Conservation (phyloP, 257 asterid species). For the Primulina eburnea region DNA sequence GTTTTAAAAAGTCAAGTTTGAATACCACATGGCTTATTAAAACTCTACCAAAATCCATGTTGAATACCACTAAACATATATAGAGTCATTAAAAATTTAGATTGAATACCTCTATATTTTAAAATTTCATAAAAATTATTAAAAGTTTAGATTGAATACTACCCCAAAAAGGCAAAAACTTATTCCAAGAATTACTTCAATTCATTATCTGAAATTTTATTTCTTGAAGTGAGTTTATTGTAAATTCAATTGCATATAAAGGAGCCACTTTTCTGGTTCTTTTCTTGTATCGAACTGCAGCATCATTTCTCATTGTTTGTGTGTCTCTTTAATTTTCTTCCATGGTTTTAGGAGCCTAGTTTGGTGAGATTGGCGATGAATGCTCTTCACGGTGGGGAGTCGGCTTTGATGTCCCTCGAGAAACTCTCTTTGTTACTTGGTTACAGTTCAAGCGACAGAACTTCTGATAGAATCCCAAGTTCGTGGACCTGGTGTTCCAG, state of each 20-base stretch:
- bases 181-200: slow-evolving; percentile 7
- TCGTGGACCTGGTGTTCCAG: slow-evolving; percentile 83
- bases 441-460: slow-evolving; percentile 78
- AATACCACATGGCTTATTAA: too few relatives aligned
- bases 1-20: too few relatives aligned
- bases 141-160: too few relatives aligned
- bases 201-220: not conserved
- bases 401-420: slow-evolving; percentile 44
- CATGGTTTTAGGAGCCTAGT: slow-evolving; percentile 68
- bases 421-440: slow-evolving; percentile 43
- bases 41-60: too few relatives aligned
- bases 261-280: slow-evolving; percentile 5
- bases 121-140: too few relatives aligned
- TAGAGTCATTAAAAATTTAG: too few relatives aligned
- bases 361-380: slow-evolving; percentile 86
- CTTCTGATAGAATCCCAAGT: slow-evolving; percentile 64
- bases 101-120: too few relatives aligned
- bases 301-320: not conserved
- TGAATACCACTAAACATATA: too few relatives aligned
- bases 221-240: not conserved
- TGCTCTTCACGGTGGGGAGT: slow-evolving; percentile 87
- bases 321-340: slow-evolving; percentile 22
- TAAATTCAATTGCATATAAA: slow-evolving; percentile 4
- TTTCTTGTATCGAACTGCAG: not conserved
- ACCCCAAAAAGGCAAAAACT: too few relatives aligned